Evolutionary conservation across 2,329 filamentous ascomycete genomes (phyloP).

Genomic region (Xylariaceae sp.): DNA sequence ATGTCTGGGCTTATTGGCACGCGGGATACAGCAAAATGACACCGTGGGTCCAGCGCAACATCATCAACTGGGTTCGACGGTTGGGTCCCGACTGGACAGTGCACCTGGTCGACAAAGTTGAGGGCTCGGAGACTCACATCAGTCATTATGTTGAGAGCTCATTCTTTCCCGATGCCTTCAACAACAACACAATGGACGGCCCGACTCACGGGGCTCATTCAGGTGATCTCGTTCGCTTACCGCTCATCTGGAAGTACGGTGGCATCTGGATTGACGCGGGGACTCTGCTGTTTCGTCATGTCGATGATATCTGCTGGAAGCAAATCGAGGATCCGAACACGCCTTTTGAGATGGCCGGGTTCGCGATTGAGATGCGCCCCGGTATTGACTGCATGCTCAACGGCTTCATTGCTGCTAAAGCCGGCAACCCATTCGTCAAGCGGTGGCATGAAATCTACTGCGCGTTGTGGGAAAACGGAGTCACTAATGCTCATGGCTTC

Average conservation of each 20-base stretch:
- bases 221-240: slow-evolving; percentile 44
- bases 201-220: slow-evolving; percentile 40
- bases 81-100: slow-evolving; percentile 36
- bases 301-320: slow-evolving; percentile 42
- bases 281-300: slow-evolving; percentile 36
- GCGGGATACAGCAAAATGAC: slow-evolving; percentile 31
- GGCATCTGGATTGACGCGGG: slow-evolving; percentile 43
- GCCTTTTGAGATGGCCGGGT: slow-evolving; percentile 32
- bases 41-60: slow-evolving; percentile 33
- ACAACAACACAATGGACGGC: slow-evolving; percentile 41
- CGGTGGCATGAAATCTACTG: slow-evolving; percentile 38
- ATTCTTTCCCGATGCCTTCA: slow-evolving; percentile 38
- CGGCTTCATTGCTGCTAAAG: slow-evolving; percentile 40
- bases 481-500: slow-evolving; percentile 28
- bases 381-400: slow-evolving; percentile 32
- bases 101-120: slow-evolving; percentile 36
- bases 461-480: slow-evolving; percentile 32
- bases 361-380: slow-evolving; percentile 26
- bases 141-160: slow-evolving; percentile 32
- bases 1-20: slow-evolving; percentile 43
- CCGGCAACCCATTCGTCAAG: slow-evolving; percentile 41
- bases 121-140: slow-evolving; percentile 34
- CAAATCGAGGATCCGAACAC: slow-evolving; percentile 33
- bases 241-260: slow-evolving; percentile 38
- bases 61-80: slow-evolving; percentile 37